Conservation (phyloP, 495 filamentous ascomycete genomes). For the Aspergillus mulundensis region DNA sequence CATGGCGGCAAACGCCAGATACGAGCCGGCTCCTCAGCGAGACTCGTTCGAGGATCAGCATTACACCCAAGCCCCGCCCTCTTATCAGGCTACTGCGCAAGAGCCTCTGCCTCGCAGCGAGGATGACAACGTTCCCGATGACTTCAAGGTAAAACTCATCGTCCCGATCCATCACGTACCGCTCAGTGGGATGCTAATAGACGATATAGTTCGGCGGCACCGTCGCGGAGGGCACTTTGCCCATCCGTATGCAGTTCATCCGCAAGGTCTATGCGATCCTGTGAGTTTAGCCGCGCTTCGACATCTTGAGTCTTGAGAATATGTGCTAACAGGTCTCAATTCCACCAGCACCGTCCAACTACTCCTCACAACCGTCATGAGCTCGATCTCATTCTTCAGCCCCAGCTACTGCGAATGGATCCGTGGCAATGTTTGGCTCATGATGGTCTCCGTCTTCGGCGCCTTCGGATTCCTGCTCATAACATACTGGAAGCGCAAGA, state of each 20-base stretch:
- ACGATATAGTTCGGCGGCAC: conserved; percentile 71
- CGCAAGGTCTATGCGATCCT: conserved; percentile 88
- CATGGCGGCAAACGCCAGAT: conserved; percentile 69
- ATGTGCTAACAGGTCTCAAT: conserved; percentile 6
- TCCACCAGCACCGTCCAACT: conserved; percentile 73
- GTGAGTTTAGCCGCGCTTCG: conserved; percentile 39
- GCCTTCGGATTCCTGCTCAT: conserved; percentile 77
- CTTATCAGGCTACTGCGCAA: conserved; percentile 46
- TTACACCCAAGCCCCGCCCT: conserved; percentile 84
- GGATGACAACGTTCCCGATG: conserved; percentile 89
- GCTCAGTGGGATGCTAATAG: conserved; percentile 15
- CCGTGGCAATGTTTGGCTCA: conserved; percentile 73
- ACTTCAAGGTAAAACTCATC: conserved; percentile 72
- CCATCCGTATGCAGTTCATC: conserved; percentile 96
- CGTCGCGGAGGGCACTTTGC: conserved; percentile 87
- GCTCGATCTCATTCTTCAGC: conserved; percentile 81
- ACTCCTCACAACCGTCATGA: conserved; percentile 74
- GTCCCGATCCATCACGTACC: too few species aligned
- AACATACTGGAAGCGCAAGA: conserved; percentile 97
- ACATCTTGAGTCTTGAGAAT: background rate
- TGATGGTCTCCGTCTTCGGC: conserved; percentile 80
- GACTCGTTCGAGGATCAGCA: conserved; percentile 62
- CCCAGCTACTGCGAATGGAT: conserved; percentile 79
- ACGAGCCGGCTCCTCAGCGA: conserved; percentile 65
- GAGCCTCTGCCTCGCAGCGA: conserved; percentile 66